Evolutionary conservation across 176 grass and related monocot genomes (phyloP), one percentile per base, ranked within the genome.

Genomic region (Phoenix dactylifera): DNA sequence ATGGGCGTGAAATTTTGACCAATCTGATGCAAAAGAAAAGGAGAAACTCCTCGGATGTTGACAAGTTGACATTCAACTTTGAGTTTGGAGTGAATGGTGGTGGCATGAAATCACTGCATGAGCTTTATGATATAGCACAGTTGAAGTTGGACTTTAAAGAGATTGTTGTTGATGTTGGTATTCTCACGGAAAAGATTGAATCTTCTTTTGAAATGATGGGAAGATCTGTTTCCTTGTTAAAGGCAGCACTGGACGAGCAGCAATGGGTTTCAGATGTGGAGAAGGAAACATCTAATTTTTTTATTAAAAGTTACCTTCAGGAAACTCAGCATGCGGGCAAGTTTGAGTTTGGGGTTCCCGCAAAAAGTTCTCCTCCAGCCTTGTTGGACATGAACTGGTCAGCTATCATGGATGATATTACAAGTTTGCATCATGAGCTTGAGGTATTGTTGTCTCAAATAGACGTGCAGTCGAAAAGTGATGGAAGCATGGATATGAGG

Each of bases 141-240:
- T 54, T 86, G 53, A 70, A 72, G 35, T 76, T 76, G 78, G 75
- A 78, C 61, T 82, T 79, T 53, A 71, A 85, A 63, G 87, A 90
- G 62, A 82, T 85, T 67, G 65, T 76, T 63, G 35, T 67, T 12
- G 71, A 85, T 66, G 57, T 74, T 15, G 66, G 72, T 16, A 54
- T 68, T 10, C 66, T 90, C 6, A 79, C 63, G 35, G 58, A 78
- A 60, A 68, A 59, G 20, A 62, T 90, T 20, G 65, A 76, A 18
- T 85, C 72, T 26, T 85, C 82, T 59, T 80, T 90, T 51, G 64
- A 70, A 44, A 69, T 60, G 3, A 74, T 90, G 51, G 72, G 60
- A 54, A 72, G 39, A 12, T 83, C 82, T 0, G 64, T 70, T 18
- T 51, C 57, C 12, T 60, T 68, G 16, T 72, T 80, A 51, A 70